These are phyloP conservation scores for Rhizopogon roseolus DNA, from an alignment of 768 basidiomycete genomes.

Conservation along the genomic window DNA sequence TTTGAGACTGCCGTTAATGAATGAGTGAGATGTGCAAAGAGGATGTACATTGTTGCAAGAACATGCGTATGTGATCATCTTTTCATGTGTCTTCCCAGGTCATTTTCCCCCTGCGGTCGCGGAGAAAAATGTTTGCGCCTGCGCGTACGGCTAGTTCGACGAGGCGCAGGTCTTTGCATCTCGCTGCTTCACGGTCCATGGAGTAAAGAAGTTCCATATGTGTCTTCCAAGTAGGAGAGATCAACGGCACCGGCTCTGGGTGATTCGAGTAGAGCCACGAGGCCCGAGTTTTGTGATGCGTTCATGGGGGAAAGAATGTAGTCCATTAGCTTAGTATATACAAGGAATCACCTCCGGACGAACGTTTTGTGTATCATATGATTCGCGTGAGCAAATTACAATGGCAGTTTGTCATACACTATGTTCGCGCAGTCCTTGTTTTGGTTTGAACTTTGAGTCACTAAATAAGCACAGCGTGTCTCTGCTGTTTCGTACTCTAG, in stretches of 20 bases:
- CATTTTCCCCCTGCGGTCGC: constrained; percentile 70
- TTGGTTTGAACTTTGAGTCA: no score
- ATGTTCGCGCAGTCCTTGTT: no score
- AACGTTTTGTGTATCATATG: no score
- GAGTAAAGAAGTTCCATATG: constrained; percentile 71
- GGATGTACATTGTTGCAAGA: constrained; percentile 75
- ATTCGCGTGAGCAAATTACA: no score
- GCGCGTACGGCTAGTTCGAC: constrained; percentile 82
- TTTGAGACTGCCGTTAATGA: constrained; percentile 69
- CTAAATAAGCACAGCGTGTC: no score
- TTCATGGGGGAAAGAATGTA: constrained; percentile 62
- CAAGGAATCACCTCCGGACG: no score
- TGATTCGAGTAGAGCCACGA: constrained; percentile 57
- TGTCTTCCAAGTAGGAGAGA: constrained; percentile 75
- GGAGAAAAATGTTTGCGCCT: constrained; percentile 85
- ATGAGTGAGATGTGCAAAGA: not conserved
- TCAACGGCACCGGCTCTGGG: constrained; percentile 70
- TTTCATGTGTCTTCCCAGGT: constrained; percentile 66
- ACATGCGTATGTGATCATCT: constrained; percentile 78
- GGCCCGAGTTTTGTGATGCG: constrained; percentile 35
- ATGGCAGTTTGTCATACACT: no score
- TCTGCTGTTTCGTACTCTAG: no score
- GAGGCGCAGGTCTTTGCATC: constrained; percentile 72
- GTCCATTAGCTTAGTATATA: no score
- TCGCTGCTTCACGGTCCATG: constrained; percentile 90